Percentiles rank a stretch among this genome's conserved stretches.
Evolutionary conservation across 164 flowering plant species (phyloP).

Genomic region (Euptelea pleiosperma): DNA sequence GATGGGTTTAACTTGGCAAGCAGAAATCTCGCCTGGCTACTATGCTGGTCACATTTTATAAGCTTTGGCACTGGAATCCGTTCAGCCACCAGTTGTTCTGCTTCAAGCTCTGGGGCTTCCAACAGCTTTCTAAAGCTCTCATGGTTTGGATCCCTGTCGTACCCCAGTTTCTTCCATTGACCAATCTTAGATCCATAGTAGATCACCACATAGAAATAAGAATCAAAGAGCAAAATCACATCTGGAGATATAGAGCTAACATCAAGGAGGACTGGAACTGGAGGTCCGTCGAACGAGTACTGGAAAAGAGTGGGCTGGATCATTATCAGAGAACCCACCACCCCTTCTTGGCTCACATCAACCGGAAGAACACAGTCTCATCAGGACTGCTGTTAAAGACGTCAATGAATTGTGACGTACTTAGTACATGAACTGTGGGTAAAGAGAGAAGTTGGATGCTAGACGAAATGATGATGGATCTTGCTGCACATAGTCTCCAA

Average conservation of each 20-base stretch:
- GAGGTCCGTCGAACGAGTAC: conserved; percentile 88
- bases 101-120: conserved; percentile 81
- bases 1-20: conserved; percentile 95
- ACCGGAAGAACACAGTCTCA: conserved; percentile 75
- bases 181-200: conserved; percentile 85
- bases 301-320: conserved; percentile 83
- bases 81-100: conserved; percentile 63
- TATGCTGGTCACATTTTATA: conserved; percentile 77
- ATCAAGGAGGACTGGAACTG: conserved; percentile 78
- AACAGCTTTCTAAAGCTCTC: conserved; percentile 73
- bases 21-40: conserved; percentile 90
- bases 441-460: conserved; percentile 75
- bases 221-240: conserved; percentile 80
- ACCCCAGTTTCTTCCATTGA: conserved; percentile 83
- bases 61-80: conserved; percentile 79
- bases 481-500: conserved; percentile 80
- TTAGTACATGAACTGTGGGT: conserved; percentile 86
- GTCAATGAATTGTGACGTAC: conserved; percentile 90
- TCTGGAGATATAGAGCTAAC: conserved; percentile 76
- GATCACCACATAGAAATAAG: conserved; percentile 78
- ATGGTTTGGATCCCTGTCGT: conserved; percentile 65
- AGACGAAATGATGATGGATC: conserved; percentile 84
- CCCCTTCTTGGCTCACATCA: conserved; percentile 83
- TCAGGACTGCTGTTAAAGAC: conserved; percentile 83
- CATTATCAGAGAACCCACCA: conserved; percentile 72